Conservation (phyloP, 176 grass and related monocot species). For the Melocanna baccifera region DNA sequence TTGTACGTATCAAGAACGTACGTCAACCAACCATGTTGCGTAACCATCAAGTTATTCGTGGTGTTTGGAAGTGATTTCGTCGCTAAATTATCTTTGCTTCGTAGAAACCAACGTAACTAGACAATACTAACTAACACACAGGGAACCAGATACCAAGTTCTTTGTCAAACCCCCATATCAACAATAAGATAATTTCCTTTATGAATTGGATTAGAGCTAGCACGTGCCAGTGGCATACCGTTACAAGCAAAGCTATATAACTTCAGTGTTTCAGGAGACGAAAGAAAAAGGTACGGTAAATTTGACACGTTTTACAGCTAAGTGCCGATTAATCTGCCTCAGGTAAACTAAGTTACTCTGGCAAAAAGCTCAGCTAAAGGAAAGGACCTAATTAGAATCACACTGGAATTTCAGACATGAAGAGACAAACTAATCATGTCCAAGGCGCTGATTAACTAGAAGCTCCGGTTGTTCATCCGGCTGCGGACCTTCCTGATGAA, state of each 20-base stretch:
- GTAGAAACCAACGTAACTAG: not conserved
- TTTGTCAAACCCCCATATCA: not conserved
- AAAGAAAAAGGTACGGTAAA: not conserved
- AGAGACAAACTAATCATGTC: not conserved
- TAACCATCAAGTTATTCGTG: not conserved
- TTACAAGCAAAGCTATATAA: not conserved
- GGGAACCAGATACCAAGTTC: not conserved
- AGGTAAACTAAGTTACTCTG: not conserved
- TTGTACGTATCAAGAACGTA: not conserved
- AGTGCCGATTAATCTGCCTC: not conserved
- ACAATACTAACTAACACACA: not conserved
- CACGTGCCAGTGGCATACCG: not conserved
- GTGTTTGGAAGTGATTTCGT: not conserved
- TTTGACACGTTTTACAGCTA: not conserved
- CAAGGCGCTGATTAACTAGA: not conserved
- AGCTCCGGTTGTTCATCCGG: conserved; percentile 50
- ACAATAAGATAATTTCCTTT: not conserved
- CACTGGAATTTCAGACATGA: not conserved
- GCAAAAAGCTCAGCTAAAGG: not conserved
- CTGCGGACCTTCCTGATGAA: conserved; percentile 64
- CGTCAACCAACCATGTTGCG: not conserved
- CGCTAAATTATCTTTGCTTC: not conserved
- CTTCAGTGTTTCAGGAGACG: not conserved
- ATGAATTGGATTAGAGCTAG: not conserved
- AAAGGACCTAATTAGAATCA: not conserved